Percentiles rank a stretch among this genome's conserved stretches.
These are phyloP conservation scores for Drechslerella coelobrocha DNA, from an alignment of 2,329 filamentous ascomycete genomes.

Conservation along the genomic window DNA sequence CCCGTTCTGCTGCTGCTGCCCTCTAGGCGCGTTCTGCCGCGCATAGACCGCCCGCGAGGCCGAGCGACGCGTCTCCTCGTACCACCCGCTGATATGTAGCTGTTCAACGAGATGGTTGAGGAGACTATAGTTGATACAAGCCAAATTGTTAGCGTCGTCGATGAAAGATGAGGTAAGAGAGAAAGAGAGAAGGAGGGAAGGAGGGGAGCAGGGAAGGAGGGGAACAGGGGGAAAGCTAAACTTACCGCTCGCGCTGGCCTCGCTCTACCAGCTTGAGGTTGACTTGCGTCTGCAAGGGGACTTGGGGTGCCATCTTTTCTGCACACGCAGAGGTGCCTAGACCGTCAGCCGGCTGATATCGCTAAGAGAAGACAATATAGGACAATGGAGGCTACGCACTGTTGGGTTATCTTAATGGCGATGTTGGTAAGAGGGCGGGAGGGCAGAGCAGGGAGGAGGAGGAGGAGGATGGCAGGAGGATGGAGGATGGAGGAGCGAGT, in stretches of 20 bases:
- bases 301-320: conserved; percentile 38
- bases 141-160: background rate
- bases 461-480: conserved; percentile 7
- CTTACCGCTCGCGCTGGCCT: conserved; percentile 43
- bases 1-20: conserved; percentile 1
- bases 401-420: background rate
- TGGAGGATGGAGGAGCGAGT: too few relatives aligned
- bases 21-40: conserved; percentile 25
- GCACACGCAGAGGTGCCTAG: background rate
- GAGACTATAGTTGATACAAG: conserved; percentile 16
- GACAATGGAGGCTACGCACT: too few relatives aligned
- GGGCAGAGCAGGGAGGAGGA: background rate
- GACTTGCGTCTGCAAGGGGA: conserved; percentile 31
- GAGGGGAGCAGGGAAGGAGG: too few relatives aligned
- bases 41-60: conserved; percentile 35
- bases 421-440: background rate
- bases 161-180: background rate
- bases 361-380: too few relatives aligned
- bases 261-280: conserved; percentile 37
- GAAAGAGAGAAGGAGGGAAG: background rate
- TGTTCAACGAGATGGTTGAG: conserved; percentile 43
- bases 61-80: conserved; percentile 32
- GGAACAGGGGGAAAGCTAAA: background rate
- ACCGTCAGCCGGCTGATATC: too few relatives aligned
- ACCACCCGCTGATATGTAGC: conserved; percentile 45